phyloP scores from a whole-genome alignment of 768 basidiomycete species.

The Wakefieldia striispora region DNA sequence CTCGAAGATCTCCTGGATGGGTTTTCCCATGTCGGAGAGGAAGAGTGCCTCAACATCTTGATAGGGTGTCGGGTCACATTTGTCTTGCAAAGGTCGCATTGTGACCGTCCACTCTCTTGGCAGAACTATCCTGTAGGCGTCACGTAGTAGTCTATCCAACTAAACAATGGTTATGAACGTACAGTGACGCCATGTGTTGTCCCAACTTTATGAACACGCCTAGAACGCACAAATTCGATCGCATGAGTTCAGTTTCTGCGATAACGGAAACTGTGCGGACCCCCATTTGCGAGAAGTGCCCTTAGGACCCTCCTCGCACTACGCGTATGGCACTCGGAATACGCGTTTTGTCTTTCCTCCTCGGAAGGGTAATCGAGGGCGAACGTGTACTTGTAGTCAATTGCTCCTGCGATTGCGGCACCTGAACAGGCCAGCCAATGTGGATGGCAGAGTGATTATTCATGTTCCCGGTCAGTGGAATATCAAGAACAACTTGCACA shows the following conservation, averaged over 20 bases:
- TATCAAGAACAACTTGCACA: conserved; percentile 25
- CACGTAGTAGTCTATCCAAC: conserved; percentile 16
- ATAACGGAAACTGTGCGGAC: conserved; percentile 37
- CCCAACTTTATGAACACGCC: conserved; percentile 89
- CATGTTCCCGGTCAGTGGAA: conserved; percentile 26
- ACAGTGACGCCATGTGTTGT: conserved; percentile 79
- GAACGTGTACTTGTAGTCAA: conserved; percentile 75
- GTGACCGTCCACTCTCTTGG: conserved; percentile 63
- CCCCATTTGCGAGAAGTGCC: conserved; percentile 88
- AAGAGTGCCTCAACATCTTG: conserved; percentile 77
- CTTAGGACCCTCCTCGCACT: conserved; percentile 77
- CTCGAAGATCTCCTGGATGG: conserved; percentile 73
- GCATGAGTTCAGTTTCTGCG: not conserved
- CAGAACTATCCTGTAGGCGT: conserved; percentile 44
- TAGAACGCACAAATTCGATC: conserved; percentile 19
- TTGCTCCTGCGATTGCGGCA: conserved; percentile 58
- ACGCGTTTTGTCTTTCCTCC: conserved; percentile 49
- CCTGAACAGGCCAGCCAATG: conserved; percentile 32
- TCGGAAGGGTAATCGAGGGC: conserved; percentile 48
- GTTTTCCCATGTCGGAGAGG: conserved; percentile 69
- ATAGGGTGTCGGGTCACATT: conserved; percentile 86
- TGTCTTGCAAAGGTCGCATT: conserved; percentile 77
- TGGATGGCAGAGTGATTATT: not conserved
- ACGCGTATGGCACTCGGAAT: conserved; percentile 78
- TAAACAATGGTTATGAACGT: conserved; percentile 23